Evolutionary conservation across 2,329 filamentous ascomycete genomes (phyloP).

Genomic region (Emmonsia crescens): DNA sequence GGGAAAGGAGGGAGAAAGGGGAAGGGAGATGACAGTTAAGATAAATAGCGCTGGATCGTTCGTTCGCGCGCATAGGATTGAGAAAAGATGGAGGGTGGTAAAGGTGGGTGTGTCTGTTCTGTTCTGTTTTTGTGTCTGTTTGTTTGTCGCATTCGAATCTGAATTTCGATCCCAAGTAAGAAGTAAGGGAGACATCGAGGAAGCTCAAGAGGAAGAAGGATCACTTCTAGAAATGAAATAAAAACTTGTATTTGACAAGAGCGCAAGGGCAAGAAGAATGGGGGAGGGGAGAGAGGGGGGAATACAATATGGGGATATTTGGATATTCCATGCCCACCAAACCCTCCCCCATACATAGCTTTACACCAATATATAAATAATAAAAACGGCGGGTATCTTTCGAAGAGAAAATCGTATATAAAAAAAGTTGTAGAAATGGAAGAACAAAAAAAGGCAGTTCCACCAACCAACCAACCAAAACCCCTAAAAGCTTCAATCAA

Average conservation of each 20-base stretch:
- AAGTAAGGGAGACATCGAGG: background rate
- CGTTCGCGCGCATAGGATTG: background rate
- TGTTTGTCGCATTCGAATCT: background rate
- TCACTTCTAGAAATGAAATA: background rate
- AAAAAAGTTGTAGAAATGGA: too few relatives aligned
- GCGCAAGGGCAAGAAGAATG: accelerated
- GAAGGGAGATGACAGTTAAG: background rate
- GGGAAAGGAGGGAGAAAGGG: background rate
- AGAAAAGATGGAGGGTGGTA: background rate
- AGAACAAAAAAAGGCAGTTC: background rate
- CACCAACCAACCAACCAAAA: background rate
- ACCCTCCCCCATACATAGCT: background rate
- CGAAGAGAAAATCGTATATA: background rate
- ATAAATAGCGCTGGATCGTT: background rate
- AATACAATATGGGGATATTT: background rate
- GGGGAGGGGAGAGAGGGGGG: too few relatives aligned
- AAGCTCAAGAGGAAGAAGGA: background rate
- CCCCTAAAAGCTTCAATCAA: background rate
- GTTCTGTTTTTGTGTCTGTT: background rate
- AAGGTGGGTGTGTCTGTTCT: background rate
- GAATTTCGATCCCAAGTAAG: background rate
- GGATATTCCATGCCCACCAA: background rate
- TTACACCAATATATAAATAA: background rate
- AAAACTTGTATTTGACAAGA: background rate
- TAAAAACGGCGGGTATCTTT: background rate